Conservation (phyloP, 176 grass and related monocot genomes). For the Poa annua region DNA sequence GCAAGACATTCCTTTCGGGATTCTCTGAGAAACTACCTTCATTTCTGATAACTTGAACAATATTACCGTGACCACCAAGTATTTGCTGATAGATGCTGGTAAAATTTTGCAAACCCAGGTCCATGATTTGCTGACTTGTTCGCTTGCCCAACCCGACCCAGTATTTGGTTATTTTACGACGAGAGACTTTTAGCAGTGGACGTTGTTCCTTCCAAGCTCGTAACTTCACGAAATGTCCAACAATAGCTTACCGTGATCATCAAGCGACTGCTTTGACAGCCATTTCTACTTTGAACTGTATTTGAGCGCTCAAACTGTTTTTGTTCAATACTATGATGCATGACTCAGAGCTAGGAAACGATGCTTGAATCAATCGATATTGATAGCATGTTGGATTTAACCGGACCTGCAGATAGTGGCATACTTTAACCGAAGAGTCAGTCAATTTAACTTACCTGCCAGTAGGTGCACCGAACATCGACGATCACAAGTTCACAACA, state of each 20-base stretch:
- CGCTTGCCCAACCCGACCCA: not conserved
- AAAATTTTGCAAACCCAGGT: not conserved
- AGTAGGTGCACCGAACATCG: too few relatives aligned
- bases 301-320: not conserved
- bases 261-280: not conserved
- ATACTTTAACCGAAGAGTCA: too few relatives aligned
- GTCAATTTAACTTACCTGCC: too few relatives aligned
- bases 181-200: not conserved
- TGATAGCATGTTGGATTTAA: too few relatives aligned
- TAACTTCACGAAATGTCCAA: slow-evolving; percentile 19
- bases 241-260: not conserved
- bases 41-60: not conserved
- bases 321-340: not conserved
- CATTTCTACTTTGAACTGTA: not conserved
- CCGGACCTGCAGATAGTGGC: not conserved
- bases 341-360: too few relatives aligned
- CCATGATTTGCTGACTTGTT: slow-evolving; percentile 1
- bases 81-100: not conserved
- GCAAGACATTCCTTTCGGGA: not conserved
- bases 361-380: not conserved
- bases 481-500: too few relatives aligned
- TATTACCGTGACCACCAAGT: too few relatives aligned
- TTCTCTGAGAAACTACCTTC: not conserved
- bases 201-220: not conserved
- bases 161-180: not conserved